Conservation (phyloP, 768 basidiomycete genomes). For the Coprinopsis strossmayeri region DNA sequence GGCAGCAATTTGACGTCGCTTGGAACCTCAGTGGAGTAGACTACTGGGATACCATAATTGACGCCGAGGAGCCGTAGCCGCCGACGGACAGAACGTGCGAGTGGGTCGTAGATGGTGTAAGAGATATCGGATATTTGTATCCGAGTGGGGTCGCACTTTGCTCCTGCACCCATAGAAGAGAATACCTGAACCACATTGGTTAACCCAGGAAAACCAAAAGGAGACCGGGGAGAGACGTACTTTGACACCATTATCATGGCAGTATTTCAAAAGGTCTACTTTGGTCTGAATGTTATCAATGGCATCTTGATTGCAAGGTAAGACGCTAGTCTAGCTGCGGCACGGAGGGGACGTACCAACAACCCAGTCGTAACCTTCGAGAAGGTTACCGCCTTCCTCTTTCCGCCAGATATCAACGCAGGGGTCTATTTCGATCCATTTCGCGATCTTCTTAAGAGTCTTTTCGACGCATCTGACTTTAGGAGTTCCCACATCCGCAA, state of each 20-base stretch:
- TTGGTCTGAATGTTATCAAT: constrained; percentile 98
- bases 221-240: constrained; percentile 27
- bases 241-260: constrained; percentile 73
- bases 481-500: constrained; percentile 89
- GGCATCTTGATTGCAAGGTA: too few relatives aligned
- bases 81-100: constrained; percentile 85
- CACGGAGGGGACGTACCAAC: constrained; percentile 47
- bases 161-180: constrained; percentile 95
- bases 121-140: constrained; percentile 96
- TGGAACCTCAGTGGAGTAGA: constrained; percentile 94
- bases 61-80: constrained; percentile 62
- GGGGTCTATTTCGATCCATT: constrained; percentile 85
- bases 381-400: constrained; percentile 63
- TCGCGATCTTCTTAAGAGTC: constrained; percentile 62
- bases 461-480: constrained; percentile 80
- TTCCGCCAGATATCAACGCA: constrained; percentile 83
- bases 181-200: constrained; percentile 58
- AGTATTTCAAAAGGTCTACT: constrained; percentile 88
- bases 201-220: background rate
- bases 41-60: constrained; percentile 70
- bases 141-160: constrained; percentile 91
- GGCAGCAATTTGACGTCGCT: constrained; percentile 85
- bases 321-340: too few relatives aligned
- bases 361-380: constrained; percentile 91
- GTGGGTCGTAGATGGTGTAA: constrained; percentile 85